Evolutionary conservation across 2,329 filamentous ascomycete species (phyloP), one percentile per base, ranked within the genome.

Genomic region (Ophiostoma himal-ulmi): DNA sequence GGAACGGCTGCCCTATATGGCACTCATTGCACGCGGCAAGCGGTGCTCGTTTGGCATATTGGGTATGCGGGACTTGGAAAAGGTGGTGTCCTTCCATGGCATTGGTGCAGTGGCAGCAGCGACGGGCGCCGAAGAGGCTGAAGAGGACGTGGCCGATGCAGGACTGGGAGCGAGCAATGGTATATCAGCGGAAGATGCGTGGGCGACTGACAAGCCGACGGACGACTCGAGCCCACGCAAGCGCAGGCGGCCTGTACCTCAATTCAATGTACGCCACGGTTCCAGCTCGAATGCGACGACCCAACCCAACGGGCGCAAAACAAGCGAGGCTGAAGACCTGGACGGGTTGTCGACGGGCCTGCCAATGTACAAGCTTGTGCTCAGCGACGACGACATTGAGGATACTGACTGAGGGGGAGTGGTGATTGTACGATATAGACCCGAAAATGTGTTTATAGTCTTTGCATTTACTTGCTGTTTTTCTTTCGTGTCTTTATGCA

Each of bases 381-480:
- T 94, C 57, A 92, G 89, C 75, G 92, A 95, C 76, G 92, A 95
- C 79, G 92, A 95, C 81, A 94, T 95, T 77, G 91, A 93, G 78
- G 91, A 94, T 75, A 82, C 86, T 7, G 36, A 68, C 54, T 52
- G 26, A 22, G 36, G n/a, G 30, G 48, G 60, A 13, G 60, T 20
- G 34, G n/a, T 7, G 3, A 2, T 39, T 67, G 69, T 70, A 60
- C 62, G 65, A 54, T 44, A 22, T 44, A 52, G 11, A 30, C 17
- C 41, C 34, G 36, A 17, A 20, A 37, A 20, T 44, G 2, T 57
- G 34, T 64, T 54, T 36, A 30, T 17, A 34, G 13, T 57, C 30
- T 39, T 10, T 57, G 36, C 22, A 66, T 57, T 39, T 37, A 3
- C 41, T 69, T 14, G 44, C 3, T 39, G 14, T 3, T 39, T 26